Evolutionary conservation across 768 basidiomycete genomes (phyloP).

Genomic region (Russula dissimulans): DNA sequence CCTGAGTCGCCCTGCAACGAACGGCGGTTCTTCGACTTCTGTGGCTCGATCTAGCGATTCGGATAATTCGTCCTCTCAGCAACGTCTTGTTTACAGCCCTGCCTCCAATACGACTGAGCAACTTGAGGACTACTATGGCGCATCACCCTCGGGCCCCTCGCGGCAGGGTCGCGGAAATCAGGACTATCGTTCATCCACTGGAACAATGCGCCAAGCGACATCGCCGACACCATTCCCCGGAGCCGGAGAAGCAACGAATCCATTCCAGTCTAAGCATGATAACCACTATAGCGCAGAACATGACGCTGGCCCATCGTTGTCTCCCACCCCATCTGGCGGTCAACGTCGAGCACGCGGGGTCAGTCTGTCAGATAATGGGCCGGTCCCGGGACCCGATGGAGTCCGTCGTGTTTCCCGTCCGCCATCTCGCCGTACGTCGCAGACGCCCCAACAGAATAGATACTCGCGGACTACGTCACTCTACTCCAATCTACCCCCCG

Average conservation of each 20-base stretch:
- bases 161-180: slow-evolving; percentile 17
- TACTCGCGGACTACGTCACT: slow-evolving; percentile 56
- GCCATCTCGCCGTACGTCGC: slow-evolving; percentile 47
- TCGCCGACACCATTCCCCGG: neutral
- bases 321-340: neutral
- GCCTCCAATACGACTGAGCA: slow-evolving; percentile 26
- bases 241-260: neutral
- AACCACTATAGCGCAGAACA: neutral
- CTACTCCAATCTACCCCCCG: slow-evolving; percentile 49
- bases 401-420: slow-evolving; percentile 72
- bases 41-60: slow-evolving; percentile 27
- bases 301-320: neutral
- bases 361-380: slow-evolving; percentile 73
- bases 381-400: slow-evolving; percentile 67
- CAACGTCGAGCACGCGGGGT: slow-evolving; percentile 45
- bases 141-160: neutral
- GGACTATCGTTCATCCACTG: neutral
- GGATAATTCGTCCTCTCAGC: slow-evolving; percentile 33
- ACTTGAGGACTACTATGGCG: slow-evolving; percentile 10
- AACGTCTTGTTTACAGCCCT: slow-evolving; percentile 34
- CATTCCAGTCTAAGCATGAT: slow-evolving; percentile 4
- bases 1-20: slow-evolving; percentile 36
- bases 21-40: slow-evolving; percentile 29
- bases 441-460: slow-evolving; percentile 47
- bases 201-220: neutral